Percentiles rank a stretch among this genome's conserved stretches.
phyloP scores from a whole-genome alignment of 1,284 basidiomycete genomes.

The Sporisorium iseilematis-ciliati region DNA sequence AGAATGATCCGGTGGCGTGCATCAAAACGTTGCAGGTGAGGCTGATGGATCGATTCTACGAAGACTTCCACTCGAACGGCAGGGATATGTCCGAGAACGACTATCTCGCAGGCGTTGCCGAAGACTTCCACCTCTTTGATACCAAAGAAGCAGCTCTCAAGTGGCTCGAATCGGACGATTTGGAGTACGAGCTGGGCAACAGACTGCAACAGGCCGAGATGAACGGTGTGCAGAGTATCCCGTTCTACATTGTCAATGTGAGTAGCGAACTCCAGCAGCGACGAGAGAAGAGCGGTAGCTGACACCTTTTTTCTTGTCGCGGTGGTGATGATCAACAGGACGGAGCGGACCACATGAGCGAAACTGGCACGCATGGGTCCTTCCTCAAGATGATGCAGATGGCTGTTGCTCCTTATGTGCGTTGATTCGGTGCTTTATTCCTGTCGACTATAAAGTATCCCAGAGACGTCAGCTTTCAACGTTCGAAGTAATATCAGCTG shows the following conservation, averaged over 20 bases:
- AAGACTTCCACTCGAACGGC: slow-evolving; percentile 36
- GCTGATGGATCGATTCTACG: slow-evolving; percentile 44
- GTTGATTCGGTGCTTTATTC: neutral
- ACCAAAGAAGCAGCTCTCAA: slow-evolving; percentile 31
- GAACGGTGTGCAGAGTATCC: slow-evolving; percentile 56
- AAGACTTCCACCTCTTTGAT: slow-evolving; percentile 35
- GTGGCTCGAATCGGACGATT: slow-evolving; percentile 51
- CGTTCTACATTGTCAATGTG: slow-evolving; percentile 56
- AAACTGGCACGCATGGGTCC: slow-evolving; percentile 38
- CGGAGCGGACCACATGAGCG: slow-evolving; percentile 53
- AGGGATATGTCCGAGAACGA: slow-evolving; percentile 48
- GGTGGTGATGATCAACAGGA: slow-evolving; percentile 26
- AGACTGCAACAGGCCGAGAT: slow-evolving; percentile 52
- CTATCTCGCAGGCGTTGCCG: slow-evolving; percentile 33
- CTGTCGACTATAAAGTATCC: neutral
- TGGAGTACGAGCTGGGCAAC: slow-evolving; percentile 50
- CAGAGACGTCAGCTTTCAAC: too few relatives aligned
- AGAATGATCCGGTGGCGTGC: slow-evolving; percentile 18
- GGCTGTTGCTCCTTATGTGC: slow-evolving; percentile 51
- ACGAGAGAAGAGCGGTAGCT: neutral
- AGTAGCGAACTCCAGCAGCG: neutral
- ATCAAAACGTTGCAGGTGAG: slow-evolving; percentile 31
- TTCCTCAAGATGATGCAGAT: slow-evolving; percentile 58
- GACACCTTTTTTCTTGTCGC: neutral
- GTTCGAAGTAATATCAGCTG: too few relatives aligned